Percentiles rank a stretch among this genome's conserved stretches.
Conservation (phyloP, 441 rosid genomes). For the Populus tomentosa region DNA sequence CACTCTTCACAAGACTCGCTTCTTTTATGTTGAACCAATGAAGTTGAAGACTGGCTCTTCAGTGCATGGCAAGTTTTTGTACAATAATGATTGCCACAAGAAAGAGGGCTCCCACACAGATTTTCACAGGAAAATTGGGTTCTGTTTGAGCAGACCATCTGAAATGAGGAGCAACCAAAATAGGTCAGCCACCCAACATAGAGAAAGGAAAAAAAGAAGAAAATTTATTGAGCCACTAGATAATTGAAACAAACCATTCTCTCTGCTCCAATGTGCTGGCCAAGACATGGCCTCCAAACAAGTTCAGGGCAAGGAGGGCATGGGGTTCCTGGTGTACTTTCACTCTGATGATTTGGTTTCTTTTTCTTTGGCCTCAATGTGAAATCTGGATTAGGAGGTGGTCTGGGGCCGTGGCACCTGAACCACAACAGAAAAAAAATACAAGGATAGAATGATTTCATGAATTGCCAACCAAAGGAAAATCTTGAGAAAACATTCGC, state of each 20-base stretch:
- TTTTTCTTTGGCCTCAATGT: conserved; percentile 77
- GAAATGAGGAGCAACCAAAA: conserved; percentile 11
- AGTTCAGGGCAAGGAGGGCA: conserved; percentile 92
- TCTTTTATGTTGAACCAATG: conserved; percentile 21
- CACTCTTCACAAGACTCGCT: conserved; percentile 73
- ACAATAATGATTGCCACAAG: conserved; percentile 90
- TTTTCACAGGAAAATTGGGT: conserved; percentile 69
- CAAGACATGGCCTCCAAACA: conserved; percentile 81
- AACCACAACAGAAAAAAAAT: conserved; percentile 24
- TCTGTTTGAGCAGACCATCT: conserved; percentile 81
- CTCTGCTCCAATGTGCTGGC: conserved; percentile 80
- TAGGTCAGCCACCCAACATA: neutral
- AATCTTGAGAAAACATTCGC: conserved; percentile 10
- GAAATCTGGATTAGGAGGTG: conserved; percentile 84
- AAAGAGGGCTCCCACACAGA: conserved; percentile 83
- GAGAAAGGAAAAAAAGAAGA: neutral
- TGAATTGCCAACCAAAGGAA: neutral
- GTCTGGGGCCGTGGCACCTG: conserved; percentile 89
- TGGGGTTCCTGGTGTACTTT: conserved; percentile 68
- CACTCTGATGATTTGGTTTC: conserved; percentile 50
- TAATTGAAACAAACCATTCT: conserved; percentile 55
- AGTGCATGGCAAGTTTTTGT: conserved; percentile 73
- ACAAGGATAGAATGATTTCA: neutral
- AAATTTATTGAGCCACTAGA: conserved; percentile 3
- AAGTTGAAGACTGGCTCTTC: conserved; percentile 33